Base-by-base conservation (phyloP, 495 filamentous ascomycete species). In the Penicillium ucsense region DNA sequence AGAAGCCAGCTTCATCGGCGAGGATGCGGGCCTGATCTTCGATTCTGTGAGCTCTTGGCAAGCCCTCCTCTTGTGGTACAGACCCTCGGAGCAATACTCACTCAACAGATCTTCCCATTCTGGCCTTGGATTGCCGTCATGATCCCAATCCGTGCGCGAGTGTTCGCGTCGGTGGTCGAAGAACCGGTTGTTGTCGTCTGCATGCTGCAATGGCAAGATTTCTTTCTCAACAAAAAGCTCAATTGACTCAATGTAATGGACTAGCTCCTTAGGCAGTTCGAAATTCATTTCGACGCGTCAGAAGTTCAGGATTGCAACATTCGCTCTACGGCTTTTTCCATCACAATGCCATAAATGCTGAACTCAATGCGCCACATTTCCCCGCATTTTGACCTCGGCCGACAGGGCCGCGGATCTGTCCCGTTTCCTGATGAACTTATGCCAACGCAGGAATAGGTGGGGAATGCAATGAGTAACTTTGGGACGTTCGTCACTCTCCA, bases 101-200 rank as follows among this genome's bases (percentile, higher is more conserved):
- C 55, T 45, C 8, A 79, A 57, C 6, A 82, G 60, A 2, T 65
- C 55, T 53, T 80, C 78, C 78, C 77, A 82, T 52, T 79, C 77
- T 35, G 61, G 47, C 3, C 64, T 63, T 4, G 80, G 79, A 12
- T 79, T 69, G 2, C 78, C 78, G 38, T 67, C 55, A 28, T 68
- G 64, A 27, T 72, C 68, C 70, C 73, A 79, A 53, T 79, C 66
- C 0, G 77, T 82, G 1, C 77, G 72, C 5, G 72, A 59, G 61
- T 78, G 67, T 46, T 82, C 78, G 38, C 78, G 73, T 6, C 77
- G 67, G 55, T 81, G 71, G 57, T 82, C 76, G 56, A 82, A 82
- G 67, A 81, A 82, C 29, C 76, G 74, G 29, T 79, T 61, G 48
- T 81, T 81, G 47, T 78, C 75, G 46, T 76, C 50, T 0, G 56